Conservation (phyloP, 176 grass and related monocot genomes). For the Typha latifolia region DNA sequence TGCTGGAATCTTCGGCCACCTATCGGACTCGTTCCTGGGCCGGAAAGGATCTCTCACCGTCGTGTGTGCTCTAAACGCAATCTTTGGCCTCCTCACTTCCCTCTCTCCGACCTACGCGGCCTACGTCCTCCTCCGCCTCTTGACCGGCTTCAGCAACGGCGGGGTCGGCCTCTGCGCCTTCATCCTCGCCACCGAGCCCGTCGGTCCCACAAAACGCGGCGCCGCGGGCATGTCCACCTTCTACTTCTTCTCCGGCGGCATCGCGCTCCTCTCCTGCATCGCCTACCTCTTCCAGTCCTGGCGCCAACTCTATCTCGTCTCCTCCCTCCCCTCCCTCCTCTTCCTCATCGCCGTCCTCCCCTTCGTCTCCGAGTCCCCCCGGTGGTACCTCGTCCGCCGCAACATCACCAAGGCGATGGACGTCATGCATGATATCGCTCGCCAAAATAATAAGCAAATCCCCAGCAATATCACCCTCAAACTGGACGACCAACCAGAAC, state of each 20-base stretch:
- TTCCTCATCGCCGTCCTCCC: constrained; percentile 43
- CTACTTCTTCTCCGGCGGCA: constrained; percentile 87
- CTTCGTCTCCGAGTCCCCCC: constrained; percentile 66
- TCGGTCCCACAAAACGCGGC: constrained; percentile 43
- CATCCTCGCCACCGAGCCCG: constrained; percentile 81
- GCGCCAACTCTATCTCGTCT: constrained; percentile 57
- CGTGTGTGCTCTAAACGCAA: constrained; percentile 51
- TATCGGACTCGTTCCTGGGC: constrained; percentile 70
- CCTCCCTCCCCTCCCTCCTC: constrained; percentile 46
- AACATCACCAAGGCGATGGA: constrained; percentile 34
- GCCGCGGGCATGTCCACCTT: constrained; percentile 59
- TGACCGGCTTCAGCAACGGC: constrained; percentile 81
- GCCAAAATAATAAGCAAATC: constrained; percentile 28
- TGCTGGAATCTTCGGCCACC: constrained; percentile 73
- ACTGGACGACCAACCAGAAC: constrained; percentile 39
- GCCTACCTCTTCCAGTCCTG: constrained; percentile 60
- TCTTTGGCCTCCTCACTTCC: constrained; percentile 73
- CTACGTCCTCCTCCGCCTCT: constrained; percentile 50
- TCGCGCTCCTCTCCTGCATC: constrained; percentile 43
- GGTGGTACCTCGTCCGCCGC: constrained; percentile 79
- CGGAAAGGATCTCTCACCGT: constrained; percentile 37
- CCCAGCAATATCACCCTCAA: constrained; percentile 32
- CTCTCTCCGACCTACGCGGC: constrained; percentile 41
- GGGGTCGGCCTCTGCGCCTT: constrained; percentile 71
- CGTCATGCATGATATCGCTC: constrained; percentile 40